phyloP scores from a whole-genome alignment of 2,329 filamentous ascomycete genomes.

The Beauveria asiatica region DNA sequence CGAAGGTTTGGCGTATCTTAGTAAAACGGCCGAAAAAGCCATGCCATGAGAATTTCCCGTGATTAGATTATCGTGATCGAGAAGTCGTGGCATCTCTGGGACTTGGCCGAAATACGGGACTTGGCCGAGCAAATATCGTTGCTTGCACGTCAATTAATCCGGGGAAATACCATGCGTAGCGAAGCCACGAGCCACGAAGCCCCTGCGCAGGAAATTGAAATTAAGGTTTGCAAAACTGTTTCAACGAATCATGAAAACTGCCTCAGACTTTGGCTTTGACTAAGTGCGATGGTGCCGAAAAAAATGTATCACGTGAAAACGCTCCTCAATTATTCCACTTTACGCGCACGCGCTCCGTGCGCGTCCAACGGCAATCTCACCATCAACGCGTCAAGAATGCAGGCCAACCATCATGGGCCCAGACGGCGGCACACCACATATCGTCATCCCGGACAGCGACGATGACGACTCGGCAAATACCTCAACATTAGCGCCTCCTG shows the following conservation, averaged over 20 bases:
- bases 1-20: too few species aligned
- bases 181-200: too few species aligned
- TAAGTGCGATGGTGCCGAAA: neutral
- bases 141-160: neutral
- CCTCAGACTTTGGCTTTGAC: neutral
- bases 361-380: neutral
- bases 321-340: neutral
- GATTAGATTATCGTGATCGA: too few species aligned
- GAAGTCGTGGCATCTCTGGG: too few species aligned
- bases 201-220: neutral
- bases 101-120: too few species aligned
- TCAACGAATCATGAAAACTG: neutral
- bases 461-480: neutral
- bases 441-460: constrained; percentile 9
- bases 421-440: neutral
- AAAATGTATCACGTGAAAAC: constrained; percentile 6
- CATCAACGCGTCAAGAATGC: constrained; percentile 2
- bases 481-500: neutral
- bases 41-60: too few species aligned
- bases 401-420: neutral
- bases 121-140: neutral
- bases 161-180: too few species aligned
- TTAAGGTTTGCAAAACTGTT: neutral
- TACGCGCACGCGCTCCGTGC: neutral
- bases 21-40: too few species aligned